These are phyloP conservation scores for Boletus subcaerulescens DNA, from an alignment of 768 basidiomycete genomes.

Conservation along the genomic window DNA sequence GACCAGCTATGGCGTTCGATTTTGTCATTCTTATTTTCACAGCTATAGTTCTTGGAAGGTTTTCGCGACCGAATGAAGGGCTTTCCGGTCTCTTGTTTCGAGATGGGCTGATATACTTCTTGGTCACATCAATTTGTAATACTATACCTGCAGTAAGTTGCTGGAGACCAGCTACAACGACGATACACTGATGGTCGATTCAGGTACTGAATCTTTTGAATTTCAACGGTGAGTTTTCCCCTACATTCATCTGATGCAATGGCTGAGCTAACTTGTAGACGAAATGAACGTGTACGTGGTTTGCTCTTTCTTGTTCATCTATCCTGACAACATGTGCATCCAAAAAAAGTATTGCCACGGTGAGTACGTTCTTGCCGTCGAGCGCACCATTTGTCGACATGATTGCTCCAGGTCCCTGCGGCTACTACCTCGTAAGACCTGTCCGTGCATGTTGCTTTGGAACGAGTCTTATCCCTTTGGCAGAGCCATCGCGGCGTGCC, in stretches of 20 bases:
- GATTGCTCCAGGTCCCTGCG: slow-evolving; percentile 50
- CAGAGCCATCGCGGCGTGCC: slow-evolving; percentile 50
- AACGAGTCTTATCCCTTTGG: slow-evolving; percentile 4
- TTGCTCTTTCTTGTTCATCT: background rate
- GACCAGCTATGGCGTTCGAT: slow-evolving; percentile 66
- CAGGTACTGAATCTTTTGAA: slow-evolving; percentile 27
- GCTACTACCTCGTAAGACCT: slow-evolving; percentile 59
- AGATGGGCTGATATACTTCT: slow-evolving; percentile 71
- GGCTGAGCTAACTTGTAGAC: slow-evolving; percentile 9
- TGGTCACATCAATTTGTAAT: slow-evolving; percentile 63
- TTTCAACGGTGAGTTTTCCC: slow-evolving; percentile 20
- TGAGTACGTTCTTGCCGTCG: slow-evolving; percentile 1
- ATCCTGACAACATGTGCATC: background rate
- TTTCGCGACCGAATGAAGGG: slow-evolving; percentile 44
- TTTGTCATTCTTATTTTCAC: slow-evolving; percentile 58
- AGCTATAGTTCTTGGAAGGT: slow-evolving; percentile 47
- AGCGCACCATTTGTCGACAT: background rate
- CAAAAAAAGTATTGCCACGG: slow-evolving; percentile 23
- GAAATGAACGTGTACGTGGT: slow-evolving; percentile 28
- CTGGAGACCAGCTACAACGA: background rate
- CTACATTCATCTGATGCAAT: background rate
- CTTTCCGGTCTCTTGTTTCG: slow-evolving; percentile 70
- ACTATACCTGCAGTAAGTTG: slow-evolving; percentile 60
- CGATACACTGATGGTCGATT: background rate
- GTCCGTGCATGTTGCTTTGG: background rate